These are phyloP conservation scores for Mikania micrantha DNA, from an alignment of 129 eudicot genomes.

Conservation along the genomic window DNA sequence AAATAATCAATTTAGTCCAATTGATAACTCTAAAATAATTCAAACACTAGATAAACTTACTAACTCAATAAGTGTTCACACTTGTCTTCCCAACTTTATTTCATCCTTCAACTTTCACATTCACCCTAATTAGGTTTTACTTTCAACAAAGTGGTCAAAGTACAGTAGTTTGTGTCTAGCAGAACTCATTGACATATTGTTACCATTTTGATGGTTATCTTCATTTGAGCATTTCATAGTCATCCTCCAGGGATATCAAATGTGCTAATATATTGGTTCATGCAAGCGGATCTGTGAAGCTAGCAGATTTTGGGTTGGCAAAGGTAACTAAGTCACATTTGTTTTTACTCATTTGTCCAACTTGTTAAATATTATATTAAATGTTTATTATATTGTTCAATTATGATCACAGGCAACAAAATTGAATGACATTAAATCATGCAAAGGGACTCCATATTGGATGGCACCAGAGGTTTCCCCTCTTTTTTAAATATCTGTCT, in stretches of 20 bases:
- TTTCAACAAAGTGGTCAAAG: no score
- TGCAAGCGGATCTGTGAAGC: slow-evolving; percentile 70
- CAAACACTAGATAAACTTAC: no score
- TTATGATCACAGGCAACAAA: slow-evolving; percentile 48
- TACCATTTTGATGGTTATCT: neutral
- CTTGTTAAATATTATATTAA: neutral
- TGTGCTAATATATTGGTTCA: slow-evolving; percentile 87
- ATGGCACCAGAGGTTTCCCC: slow-evolving; percentile 88
- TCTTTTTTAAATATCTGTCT: neutral
- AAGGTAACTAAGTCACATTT: slow-evolving; percentile 38
- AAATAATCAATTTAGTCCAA: no score
- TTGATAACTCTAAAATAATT: no score
- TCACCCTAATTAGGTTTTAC: no score
- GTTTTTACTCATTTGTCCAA: neutral
- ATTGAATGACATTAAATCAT: slow-evolving; percentile 73
- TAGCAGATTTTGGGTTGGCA: slow-evolving; percentile 91
- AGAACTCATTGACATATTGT: neutral
- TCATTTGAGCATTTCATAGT: slow-evolving; percentile 3
- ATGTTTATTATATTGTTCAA: no score
- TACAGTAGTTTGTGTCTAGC: neutral
- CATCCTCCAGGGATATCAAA: slow-evolving; percentile 65
- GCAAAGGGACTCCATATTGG: slow-evolving; percentile 91
- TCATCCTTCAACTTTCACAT: no score
- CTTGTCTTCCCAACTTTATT: no score
- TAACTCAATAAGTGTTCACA: no score